These are phyloP conservation scores for Ceratocystiopsis minuta DNA, from an alignment of 2,329 filamentous ascomycete genomes.

Conservation along the genomic window DNA sequence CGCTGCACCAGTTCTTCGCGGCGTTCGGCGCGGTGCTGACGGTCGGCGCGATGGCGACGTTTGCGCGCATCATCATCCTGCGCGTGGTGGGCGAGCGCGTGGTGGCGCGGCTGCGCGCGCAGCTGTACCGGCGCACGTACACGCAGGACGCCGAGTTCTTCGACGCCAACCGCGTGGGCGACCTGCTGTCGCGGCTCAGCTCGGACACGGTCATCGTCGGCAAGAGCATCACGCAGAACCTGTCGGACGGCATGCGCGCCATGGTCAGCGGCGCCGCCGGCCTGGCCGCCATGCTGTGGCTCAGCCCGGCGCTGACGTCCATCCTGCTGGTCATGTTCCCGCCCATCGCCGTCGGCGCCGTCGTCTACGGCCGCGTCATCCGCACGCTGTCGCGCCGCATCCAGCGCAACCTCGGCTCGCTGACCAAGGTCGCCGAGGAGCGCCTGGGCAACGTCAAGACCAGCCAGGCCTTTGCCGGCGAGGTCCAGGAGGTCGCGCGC, in stretches of 20 bases:
- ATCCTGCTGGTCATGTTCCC: conserved; percentile 77
- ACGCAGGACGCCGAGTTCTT: conserved; percentile 99
- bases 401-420: conserved; percentile 76
- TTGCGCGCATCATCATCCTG: conserved; percentile 80
- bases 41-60: conserved; percentile 77
- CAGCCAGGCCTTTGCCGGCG: conserved; percentile 87
- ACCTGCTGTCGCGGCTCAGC: conserved; percentile 85
- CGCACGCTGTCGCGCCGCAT: conserved; percentile 81
- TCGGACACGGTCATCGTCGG: conserved; percentile 96
- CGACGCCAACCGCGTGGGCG: conserved; percentile 90
- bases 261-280: conserved; percentile 81
- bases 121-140: conserved; percentile 80
- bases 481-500: conserved; percentile 72
- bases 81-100: conserved; percentile 91
- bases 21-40: conserved; percentile 61
- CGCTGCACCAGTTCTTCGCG: conserved; percentile 73
- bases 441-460: conserved; percentile 93
- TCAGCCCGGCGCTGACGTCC: conserved; percentile 76
- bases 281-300: conserved; percentile 87
- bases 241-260: conserved; percentile 86
- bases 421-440: conserved; percentile 96
- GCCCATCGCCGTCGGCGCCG: conserved; percentile 74
- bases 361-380: conserved; percentile 80
- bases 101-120: conserved; percentile 72
- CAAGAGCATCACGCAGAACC: conserved; percentile 94